These are phyloP conservation scores for Arctium lappa DNA, from an alignment of 129 eudicot species.

Conservation along the genomic window DNA sequence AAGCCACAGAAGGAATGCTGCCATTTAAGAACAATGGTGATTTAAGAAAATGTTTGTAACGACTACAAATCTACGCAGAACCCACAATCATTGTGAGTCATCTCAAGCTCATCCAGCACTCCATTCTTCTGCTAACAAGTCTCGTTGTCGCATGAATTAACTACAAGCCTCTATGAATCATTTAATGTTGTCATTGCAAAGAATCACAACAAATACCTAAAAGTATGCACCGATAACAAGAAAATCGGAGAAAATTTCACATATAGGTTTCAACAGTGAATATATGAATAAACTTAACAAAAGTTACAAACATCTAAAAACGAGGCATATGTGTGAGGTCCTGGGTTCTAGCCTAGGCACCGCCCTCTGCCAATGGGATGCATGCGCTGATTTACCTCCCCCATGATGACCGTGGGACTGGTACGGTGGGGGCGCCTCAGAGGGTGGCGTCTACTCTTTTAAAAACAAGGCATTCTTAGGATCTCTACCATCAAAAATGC, in stretches of 20 bases:
- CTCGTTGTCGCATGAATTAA: not conserved
- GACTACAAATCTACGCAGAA: not conserved
- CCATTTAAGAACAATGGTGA: not conserved
- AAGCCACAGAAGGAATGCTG: not conserved
- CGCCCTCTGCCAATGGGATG: too few species aligned
- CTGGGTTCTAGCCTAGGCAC: too few species aligned
- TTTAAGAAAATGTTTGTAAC: not conserved
- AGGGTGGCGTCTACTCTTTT: too few species aligned
- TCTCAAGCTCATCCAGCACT: not conserved
- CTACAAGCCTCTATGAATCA: not conserved
- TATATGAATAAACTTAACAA: not conserved
- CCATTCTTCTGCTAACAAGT: not conserved
- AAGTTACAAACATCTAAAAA: not conserved
- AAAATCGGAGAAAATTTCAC: not conserved
- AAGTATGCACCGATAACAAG: not conserved
- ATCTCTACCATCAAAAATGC: not conserved
- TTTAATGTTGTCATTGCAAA: too few species aligned
- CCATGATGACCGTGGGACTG: too few species aligned
- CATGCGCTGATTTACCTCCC: too few species aligned
- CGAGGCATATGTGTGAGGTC: too few species aligned
- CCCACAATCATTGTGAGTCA: not conserved
- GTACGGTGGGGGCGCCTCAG: too few species aligned
- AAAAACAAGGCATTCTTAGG: too few species aligned
- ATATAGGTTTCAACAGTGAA: not conserved
- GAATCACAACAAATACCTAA: too few species aligned